phyloP scores from a whole-genome alignment of 257 asterid species.

The Henckelia pumila region DNA sequence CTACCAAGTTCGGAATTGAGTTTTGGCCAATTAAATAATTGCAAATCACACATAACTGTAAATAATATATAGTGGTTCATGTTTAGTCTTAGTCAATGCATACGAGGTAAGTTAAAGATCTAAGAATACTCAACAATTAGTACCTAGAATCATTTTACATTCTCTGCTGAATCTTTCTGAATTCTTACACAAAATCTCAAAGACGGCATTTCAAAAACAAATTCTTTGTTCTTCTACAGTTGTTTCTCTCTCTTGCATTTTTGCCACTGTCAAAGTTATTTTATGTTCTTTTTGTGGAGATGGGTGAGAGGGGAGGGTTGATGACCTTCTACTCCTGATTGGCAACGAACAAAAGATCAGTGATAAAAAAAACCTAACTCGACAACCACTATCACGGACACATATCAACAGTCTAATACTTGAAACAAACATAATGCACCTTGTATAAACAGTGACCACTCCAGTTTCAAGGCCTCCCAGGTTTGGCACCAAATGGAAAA shows the following conservation, averaged over 20 bases:
- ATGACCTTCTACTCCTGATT: neutral
- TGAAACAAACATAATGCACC: neutral
- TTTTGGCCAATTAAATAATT: constrained; percentile 11
- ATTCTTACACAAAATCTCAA: neutral
- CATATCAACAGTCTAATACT: constrained; percentile 2
- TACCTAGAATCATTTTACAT: neutral
- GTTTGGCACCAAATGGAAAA: neutral
- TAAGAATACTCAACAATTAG: neutral
- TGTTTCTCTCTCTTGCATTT: neutral
- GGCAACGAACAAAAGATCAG: constrained; percentile 5
- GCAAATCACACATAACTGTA: constrained; percentile 11
- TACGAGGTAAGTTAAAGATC: neutral
- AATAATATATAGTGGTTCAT: constrained; percentile 8
- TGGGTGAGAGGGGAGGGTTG: neutral
- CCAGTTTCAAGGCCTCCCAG: constrained; percentile 1
- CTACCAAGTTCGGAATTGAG: neutral
- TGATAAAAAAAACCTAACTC: neutral
- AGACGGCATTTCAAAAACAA: neutral
- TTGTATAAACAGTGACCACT: constrained; percentile 3
- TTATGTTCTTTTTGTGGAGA: neutral
- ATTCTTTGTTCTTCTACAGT: neutral
- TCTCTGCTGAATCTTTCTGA: neutral
- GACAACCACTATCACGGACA: neutral
- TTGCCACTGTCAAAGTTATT: neutral
- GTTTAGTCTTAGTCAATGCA: constrained; percentile 12